phyloP scores from a whole-genome alignment of 2,329 filamentous ascomycete genomes.

The Penicillium occitanis region DNA sequence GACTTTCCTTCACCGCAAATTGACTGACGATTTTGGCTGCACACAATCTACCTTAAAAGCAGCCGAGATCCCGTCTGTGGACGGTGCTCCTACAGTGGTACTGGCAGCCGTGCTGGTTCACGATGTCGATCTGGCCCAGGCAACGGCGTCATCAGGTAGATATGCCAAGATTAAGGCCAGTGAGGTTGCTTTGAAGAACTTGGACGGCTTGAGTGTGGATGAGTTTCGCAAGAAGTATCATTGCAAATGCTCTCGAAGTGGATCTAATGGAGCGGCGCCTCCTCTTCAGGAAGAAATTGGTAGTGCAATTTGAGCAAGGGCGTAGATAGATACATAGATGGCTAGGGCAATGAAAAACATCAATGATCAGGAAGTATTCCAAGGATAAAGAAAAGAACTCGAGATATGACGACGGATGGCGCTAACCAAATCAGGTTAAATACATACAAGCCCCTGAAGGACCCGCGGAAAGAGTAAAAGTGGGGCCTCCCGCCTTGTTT shows the following conservation, averaged over 20 bases:
- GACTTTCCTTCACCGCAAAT: slow-evolving; percentile 66
- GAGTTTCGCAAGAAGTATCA: slow-evolving; percentile 62
- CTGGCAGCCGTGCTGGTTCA: slow-evolving; percentile 77
- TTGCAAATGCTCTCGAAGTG: slow-evolving; percentile 59
- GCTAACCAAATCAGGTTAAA: slow-evolving; percentile 15
- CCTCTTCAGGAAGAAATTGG: slow-evolving; percentile 23
- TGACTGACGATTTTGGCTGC: slow-evolving; percentile 68
- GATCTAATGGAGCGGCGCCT: slow-evolving; percentile 15
- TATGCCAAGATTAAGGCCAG: slow-evolving; percentile 67
- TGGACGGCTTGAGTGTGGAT: slow-evolving; percentile 53
- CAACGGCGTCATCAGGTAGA: slow-evolving; percentile 61
- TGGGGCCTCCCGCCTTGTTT: background rate
- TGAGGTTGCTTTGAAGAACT: slow-evolving; percentile 37
- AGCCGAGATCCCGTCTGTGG: slow-evolving; percentile 45
- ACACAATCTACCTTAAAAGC: slow-evolving; percentile 53
- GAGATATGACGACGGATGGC: background rate
- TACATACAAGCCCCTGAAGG: slow-evolving; percentile 19
- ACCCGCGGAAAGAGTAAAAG: background rate
- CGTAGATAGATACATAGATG: background rate
- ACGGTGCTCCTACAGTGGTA: slow-evolving; percentile 53
- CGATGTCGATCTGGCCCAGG: slow-evolving; percentile 63
- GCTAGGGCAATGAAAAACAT: background rate
- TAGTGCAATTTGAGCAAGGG: slow-evolving; percentile 31
- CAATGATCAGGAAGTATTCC: background rate
- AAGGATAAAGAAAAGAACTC: background rate